Conservation (phyloP, 257 asterid genomes). For the Solanum arcanum region DNA sequence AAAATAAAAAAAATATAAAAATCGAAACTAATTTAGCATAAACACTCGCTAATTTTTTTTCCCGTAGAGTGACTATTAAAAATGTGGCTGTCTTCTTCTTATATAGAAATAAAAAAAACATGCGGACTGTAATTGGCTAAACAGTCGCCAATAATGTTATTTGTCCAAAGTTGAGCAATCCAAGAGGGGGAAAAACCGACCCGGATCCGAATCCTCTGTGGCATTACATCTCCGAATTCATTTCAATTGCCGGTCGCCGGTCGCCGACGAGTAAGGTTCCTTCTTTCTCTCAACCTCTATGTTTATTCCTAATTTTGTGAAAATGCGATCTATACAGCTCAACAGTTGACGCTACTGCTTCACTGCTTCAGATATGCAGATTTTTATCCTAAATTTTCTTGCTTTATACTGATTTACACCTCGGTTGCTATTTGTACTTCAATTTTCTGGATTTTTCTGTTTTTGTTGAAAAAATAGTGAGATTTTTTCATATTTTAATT, state of each 20-base stretch:
- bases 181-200: neutral
- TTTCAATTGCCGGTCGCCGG: neutral
- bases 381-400: neutral
- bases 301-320: neutral
- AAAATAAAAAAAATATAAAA: too few species aligned
- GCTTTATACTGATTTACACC: neutral
- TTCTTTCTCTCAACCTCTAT: neutral
- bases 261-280: neutral
- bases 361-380: neutral
- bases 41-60: too few species aligned
- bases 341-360: neutral
- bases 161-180: neutral
- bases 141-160: neutral
- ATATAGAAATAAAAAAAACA: neutral
- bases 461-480: neutral
- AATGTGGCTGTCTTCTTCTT: neutral
- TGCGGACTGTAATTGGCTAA: neutral
- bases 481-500: neutral
- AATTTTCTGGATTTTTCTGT: neutral
- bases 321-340: neutral
- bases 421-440: neutral
- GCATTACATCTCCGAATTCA: neutral
- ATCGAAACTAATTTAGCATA: accelerated
- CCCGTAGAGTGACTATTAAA: neutral
- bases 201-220: neutral